Conservation (phyloP, 2,329 filamentous ascomycete genomes). For the Plectosphaerella cucumerina region DNA sequence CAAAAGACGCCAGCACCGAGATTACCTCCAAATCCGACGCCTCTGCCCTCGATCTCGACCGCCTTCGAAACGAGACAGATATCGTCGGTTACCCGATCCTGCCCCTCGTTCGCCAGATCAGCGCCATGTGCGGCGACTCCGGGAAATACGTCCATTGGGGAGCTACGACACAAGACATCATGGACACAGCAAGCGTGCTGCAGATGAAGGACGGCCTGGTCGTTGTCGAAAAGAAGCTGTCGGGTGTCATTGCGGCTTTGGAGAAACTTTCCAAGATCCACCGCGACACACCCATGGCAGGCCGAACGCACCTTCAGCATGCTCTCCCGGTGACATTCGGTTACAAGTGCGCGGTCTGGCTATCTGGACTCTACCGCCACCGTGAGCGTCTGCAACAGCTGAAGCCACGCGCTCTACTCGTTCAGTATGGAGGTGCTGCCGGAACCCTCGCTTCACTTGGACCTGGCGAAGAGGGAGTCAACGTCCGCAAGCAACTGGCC, state of each 20-base stretch:
- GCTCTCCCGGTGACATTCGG: conserved; percentile 53
- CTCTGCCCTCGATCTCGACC: conserved; percentile 14
- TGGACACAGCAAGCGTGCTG: conserved; percentile 49
- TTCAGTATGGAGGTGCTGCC: conserved; percentile 54
- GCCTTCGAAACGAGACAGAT: conserved; percentile 43
- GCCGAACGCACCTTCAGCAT: conserved; percentile 54
- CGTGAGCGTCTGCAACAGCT: conserved; percentile 41
- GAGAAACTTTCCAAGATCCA: conserved; percentile 37
- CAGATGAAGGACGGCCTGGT: conserved; percentile 47
- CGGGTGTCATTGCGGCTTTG: conserved; percentile 37
- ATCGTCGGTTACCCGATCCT: conserved; percentile 52
- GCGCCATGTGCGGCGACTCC: conserved; percentile 24
- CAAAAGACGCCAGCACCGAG: conserved; percentile 25
- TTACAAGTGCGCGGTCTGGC: conserved; percentile 53
- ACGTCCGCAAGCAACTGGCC: conserved; percentile 44
- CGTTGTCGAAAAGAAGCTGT: conserved; percentile 40
- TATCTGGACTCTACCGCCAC: conserved; percentile 45
- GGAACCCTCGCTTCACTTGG: conserved; percentile 51
- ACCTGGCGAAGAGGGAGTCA: conserved; percentile 39
- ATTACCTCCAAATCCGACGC: conserved; percentile 28
- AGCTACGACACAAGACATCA: conserved; percentile 56
- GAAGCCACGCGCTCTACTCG: conserved; percentile 39
- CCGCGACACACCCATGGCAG: conserved; percentile 51
- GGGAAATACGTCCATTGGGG: conserved; percentile 51
- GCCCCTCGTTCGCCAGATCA: conserved; percentile 44